These are phyloP conservation scores for Polygonum aviculare DNA, from an alignment of 148 eudicot genomes.

Conservation along the genomic window DNA sequence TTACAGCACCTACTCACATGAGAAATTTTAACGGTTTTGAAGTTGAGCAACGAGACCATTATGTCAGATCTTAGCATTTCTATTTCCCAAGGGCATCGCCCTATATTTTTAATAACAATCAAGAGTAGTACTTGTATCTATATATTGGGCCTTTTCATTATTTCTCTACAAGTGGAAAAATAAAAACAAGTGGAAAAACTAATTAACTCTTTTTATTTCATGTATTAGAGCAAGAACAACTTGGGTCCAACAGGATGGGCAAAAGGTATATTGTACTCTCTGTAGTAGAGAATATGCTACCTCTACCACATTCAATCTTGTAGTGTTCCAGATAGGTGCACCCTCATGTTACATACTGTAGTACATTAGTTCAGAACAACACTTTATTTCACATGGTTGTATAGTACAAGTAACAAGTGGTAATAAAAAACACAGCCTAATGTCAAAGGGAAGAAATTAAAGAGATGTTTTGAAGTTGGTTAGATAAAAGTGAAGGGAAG, in stretches of 20 bases:
- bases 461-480: neutral
- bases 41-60: no score
- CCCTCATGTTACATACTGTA: neutral
- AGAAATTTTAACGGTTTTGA: no score
- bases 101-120: no score
- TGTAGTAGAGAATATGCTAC: conserved; percentile 6
- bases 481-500: neutral
- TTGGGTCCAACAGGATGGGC: conserved; percentile 12
- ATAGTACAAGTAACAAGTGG: no score
- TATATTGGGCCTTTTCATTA: neutral
- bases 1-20: no score
- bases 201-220: neutral
- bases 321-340: neutral
- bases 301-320: neutral
- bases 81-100: no score
- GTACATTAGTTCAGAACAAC: neutral
- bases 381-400: neutral
- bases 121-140: neutral
- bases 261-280: neutral
- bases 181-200: neutral
- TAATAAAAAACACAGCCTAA: no score
- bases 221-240: conserved; percentile 3
- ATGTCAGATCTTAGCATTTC: no score
- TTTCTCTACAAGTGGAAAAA: neutral
- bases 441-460: no score